Evolutionary conservation across 768 basidiomycete species (phyloP).

Genomic region (Mycena capillaripes): DNA sequence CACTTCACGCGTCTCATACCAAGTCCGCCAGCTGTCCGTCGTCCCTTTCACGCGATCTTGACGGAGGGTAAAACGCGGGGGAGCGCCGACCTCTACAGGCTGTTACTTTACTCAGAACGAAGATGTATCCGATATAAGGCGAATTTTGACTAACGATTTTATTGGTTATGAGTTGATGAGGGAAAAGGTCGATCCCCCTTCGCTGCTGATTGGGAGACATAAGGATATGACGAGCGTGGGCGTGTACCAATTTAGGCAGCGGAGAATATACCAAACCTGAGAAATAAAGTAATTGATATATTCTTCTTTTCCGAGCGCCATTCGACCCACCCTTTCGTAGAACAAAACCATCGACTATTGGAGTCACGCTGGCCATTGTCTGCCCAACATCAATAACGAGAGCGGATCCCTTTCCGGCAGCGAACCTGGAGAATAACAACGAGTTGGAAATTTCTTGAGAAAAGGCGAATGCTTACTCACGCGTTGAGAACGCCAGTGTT

Average conservation of each 20-base stretch:
- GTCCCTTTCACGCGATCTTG: constrained; percentile 81
- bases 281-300: background rate
- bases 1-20: constrained; percentile 86
- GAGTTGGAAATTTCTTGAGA: background rate
- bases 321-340: constrained; percentile 83
- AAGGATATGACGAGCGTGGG: constrained; percentile 81
- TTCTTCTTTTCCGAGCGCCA: background rate
- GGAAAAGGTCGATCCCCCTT: constrained; percentile 75
- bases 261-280: constrained; percentile 84
- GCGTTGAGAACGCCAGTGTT: constrained; percentile 95
- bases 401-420: constrained; percentile 97
- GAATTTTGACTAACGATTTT: constrained; percentile 66
- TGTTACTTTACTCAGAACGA: constrained; percentile 46
- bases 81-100: constrained; percentile 79
- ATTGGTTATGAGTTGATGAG: constrained; percentile 92
- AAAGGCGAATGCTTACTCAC: constrained; percentile 55
- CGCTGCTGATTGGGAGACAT: constrained; percentile 56
- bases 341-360: constrained; percentile 98
- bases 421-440: constrained; percentile 71
- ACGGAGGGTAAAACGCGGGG: constrained; percentile 78
- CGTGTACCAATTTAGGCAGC: constrained; percentile 85
- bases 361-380: constrained; percentile 90
- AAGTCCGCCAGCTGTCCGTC: constrained; percentile 84
- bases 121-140: constrained; percentile 20
- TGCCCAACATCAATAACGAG: constrained; percentile 96